Evolutionary conservation across 169 alveolate species (phyloP), one percentile per base, ranked within the genome.

Genomic region (Eimeria praecox): DNA sequence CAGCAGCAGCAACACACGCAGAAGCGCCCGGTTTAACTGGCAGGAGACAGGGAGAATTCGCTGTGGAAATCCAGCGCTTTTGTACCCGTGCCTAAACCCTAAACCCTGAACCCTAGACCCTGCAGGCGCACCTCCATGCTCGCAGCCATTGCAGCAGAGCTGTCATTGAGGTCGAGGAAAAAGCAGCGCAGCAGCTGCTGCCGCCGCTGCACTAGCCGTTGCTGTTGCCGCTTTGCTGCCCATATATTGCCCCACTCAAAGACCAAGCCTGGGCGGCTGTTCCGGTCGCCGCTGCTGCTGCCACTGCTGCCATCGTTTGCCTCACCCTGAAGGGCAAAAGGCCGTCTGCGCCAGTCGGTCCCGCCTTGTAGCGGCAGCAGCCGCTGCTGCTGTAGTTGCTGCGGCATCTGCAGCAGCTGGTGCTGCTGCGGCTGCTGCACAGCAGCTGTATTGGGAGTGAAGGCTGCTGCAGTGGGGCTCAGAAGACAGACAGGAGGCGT

Each of bases 81-180:
- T 82, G 69, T n/a, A 27, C 71, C 71, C n/a, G 69, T 82, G 22
- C 40, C 8, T 42, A 78, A 4, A 22, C 66, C n/a, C 42, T 80
- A 80, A 80, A 44, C 59, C 89, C 69, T 80, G 27, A 46, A n/a
- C 56, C 89, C 89, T 80, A 5, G 46, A 80, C 69, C 24, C 46
- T 69, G 27, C 18, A 33, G 2, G 18, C 86, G n/a, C 59, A 62
- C 83, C 94, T 59, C 94, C 66, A 64, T 38, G 49, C 83, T 44
- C 64, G 66, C 33, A 52, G 75, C 59, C 56, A 40, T 54, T 49
- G 92, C 86, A 56, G 86, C 77, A 40, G 87, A 78, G 86, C 66
- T 71, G 87, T 92, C 95, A 88, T 77, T 78, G 56, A 92, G 69
- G 73, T 92, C 95, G 27, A 92, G 69, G 75, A 92, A 92, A 90